Evolutionary conservation across 192 early-diverging fungal genomes (phyloP).

Genomic region (Podila horticola): DNA sequence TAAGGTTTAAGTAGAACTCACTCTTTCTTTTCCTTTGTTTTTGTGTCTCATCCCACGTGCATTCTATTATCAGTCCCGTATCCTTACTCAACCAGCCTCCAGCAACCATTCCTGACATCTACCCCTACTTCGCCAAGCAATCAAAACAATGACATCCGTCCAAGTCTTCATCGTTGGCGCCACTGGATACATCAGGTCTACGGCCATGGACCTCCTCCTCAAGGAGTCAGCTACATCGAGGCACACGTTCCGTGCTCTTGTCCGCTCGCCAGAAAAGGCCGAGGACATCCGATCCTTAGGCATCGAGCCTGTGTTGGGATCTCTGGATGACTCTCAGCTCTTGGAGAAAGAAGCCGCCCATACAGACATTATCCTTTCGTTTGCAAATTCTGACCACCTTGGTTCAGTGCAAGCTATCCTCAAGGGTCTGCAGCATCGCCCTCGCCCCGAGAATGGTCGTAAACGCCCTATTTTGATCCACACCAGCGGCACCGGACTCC

Average conservation of each 20-base stretch:
- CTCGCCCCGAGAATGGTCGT: not conserved
- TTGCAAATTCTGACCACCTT: conserved; percentile 7
- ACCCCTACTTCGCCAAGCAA: too few species aligned
- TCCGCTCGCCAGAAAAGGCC: not conserved
- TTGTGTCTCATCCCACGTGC: too few species aligned
- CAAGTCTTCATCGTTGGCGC: conserved; percentile 2
- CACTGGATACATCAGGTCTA: conserved; percentile 11
- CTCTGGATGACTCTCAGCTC: not conserved
- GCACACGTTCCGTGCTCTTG: not conserved
- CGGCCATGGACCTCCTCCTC: not conserved
- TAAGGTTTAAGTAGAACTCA: too few species aligned
- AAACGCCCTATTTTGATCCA: conserved; percentile 3
- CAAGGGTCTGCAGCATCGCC: not conserved
- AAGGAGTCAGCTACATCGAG: not conserved
- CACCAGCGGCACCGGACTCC: not conserved
- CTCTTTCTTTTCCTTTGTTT: too few species aligned
- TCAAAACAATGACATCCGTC: not conserved
- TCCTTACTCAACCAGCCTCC: too few species aligned
- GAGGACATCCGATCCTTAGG: conserved; percentile 3
- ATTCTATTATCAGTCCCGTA: too few species aligned
- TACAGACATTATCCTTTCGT: conserved; percentile 3
- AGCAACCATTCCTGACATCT: too few species aligned
- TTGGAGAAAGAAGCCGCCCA: not conserved
- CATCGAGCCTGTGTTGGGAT: conserved; percentile 6
- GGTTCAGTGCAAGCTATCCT: conserved; percentile 6